Base-by-base conservation (phyloP, 768 basidiomycete species). In the Tricholomella constricta region DNA sequence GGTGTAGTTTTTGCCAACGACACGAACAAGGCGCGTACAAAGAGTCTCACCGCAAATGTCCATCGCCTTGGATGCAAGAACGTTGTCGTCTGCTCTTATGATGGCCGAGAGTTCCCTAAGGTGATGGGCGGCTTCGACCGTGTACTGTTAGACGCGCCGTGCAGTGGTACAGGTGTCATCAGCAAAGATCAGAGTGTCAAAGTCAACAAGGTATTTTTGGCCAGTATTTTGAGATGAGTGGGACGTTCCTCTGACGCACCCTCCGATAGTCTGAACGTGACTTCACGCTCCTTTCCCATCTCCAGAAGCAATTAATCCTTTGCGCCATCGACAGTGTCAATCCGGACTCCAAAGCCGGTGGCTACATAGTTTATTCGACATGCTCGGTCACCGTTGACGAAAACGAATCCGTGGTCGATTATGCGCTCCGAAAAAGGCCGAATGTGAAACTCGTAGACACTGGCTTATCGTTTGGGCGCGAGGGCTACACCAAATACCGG, bases 121-220 rank as follows among this genome's bases (percentile, higher is more conserved):
- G 94, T 99, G 43, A 95, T 99, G 80, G 97, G 96, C 19, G 97
- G 97, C 6, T 99, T 99, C 63, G 96, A 99, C 64, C 80, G 97
- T n/a, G 94, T 98, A 37, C 73, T 99, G 47, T 72, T 99, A 40
- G 97, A 99, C 71, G 96, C 97, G 31, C 97, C 97, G 23, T 99
- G 97, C 70, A 93, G 91, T 62, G 97, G 97, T 27, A 98, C 97
- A 2, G 97, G 97, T 55, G 96, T 99, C 50, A 99, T 99, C 67
- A 90, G 88, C 72, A 99, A 99, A 71, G 97, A 99, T 67, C 81
- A 90, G 17, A 94, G 93, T 67, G 97, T 99, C 57, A 99, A 99
- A 74, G 79, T 93, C 62, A 99, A 97, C 82, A 99, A 99, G 86
- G 96, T 94, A 61, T 47, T 45, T 48, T 51, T 48, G 41, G 29